Evolutionary conservation across 257 asterid species (phyloP), one percentile per base, ranked within the genome.

Genomic region (Paraleonurus japonicus): DNA sequence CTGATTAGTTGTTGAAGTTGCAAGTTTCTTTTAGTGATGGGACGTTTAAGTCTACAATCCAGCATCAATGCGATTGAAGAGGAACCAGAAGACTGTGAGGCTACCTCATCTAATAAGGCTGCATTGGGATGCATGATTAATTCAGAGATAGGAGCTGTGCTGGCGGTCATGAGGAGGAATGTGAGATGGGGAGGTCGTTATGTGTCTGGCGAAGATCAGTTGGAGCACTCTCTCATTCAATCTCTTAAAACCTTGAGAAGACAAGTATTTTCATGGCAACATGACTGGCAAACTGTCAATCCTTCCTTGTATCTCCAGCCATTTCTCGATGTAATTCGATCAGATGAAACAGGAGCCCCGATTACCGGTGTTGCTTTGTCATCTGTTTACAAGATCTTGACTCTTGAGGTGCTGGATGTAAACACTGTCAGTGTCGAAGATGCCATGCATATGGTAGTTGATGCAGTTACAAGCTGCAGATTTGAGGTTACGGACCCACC

Each of bases 181-280:
- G 96, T 89, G 86, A 86, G 99, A 75, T 91, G 96, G 98, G 97
- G 96, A 75, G 97, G 96, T 70, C 96, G 97, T 62, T 94, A 89
- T 81, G 96, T 83, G 77, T 85, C 96, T 5, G 99, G 96, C 1
- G 97, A 94, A 80, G 97, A 94, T 82, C 99, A 89, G 77, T 82
- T 91, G 82, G 97, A 94, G 77, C 96, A 94, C 85, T 79, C 99
- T 65, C 96, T 89, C 72, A 91, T 94, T 78, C 97, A 89, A 74
- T 81, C 96, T 50, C 92, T 94, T 65, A 94, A 91, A 86, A 83
- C 89, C 30, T 76, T 91, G 83, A 80, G 96, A 70, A 91, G 79
- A 75, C 94, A 89, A 79, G 83, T 94, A 70, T 94, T 91, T 80
- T 80, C 84, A 35, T 91, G 92, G 97, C 92, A 82, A 80, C 78